Conservation (phyloP, 2,329 filamentous ascomycete species). For the Colletotrichum liriopes region DNA sequence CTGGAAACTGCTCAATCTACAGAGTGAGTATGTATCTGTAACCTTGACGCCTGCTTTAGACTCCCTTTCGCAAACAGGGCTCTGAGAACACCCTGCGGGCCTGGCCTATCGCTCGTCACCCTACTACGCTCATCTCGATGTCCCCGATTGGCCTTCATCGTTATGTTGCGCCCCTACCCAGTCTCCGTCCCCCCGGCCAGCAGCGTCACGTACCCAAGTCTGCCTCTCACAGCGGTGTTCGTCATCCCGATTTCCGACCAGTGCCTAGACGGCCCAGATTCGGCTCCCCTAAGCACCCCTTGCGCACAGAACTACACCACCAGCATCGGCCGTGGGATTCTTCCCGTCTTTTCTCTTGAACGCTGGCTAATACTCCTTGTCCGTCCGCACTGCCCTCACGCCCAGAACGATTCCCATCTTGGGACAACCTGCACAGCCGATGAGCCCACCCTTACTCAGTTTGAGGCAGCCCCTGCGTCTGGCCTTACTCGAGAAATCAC, state of each 20-base stretch:
- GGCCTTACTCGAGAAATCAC: conserved; percentile 28
- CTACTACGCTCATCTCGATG: background rate
- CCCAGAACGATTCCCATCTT: background rate
- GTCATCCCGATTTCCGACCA: conserved; percentile 16
- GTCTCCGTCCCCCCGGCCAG: conserved; percentile 11
- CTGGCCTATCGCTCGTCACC: background rate
- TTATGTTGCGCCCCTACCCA: background rate
- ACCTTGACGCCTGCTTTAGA: background rate
- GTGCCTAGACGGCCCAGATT: conserved; percentile 25
- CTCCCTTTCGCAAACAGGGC: background rate
- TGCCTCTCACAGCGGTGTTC: conserved; percentile 3
- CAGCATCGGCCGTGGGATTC: background rate
- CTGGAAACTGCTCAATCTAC: background rate
- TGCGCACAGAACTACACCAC: background rate
- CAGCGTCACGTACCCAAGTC: conserved; percentile 11
- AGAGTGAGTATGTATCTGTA: conserved; percentile 4
- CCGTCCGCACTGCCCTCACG: background rate
- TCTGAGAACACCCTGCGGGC: background rate
- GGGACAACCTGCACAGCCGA: conserved; percentile 10
- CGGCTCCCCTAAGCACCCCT: conserved; percentile 7
- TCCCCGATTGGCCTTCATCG: conserved; percentile 8
- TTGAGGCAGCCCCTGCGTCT: background rate
- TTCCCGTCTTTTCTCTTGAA: conserved; percentile 13
- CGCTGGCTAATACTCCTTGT: conserved; percentile 19
- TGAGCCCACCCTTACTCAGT: conserved; percentile 23